phyloP scores from a whole-genome alignment of 1,284 basidiomycete species.

The Blastosporella zonata region DNA sequence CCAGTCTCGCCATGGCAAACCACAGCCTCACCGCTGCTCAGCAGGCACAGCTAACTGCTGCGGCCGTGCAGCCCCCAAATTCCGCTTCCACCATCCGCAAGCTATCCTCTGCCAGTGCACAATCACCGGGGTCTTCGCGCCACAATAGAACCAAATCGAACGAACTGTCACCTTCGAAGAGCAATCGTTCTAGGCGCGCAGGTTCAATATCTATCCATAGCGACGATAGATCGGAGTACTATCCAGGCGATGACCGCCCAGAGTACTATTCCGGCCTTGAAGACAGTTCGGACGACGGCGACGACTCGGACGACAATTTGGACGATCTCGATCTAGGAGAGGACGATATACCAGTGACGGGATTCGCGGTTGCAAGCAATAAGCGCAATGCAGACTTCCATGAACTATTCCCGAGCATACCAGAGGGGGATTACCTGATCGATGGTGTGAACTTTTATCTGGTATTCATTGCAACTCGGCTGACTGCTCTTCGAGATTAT shows the following conservation, averaged over 20 bases:
- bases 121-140: conserved; percentile 27
- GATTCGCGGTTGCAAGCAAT: conserved; percentile 95
- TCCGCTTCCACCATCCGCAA: conserved; percentile 17
- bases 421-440: conserved; percentile 97
- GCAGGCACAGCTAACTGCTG: conserved; percentile 36
- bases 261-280: conserved; percentile 47
- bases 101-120: conserved; percentile 21
- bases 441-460: conserved; percentile 66
- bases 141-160: conserved; percentile 25
- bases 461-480: conserved; percentile 5
- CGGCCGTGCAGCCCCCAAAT: conserved; percentile 19
- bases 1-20: conserved; percentile 64
- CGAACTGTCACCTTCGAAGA: conserved; percentile 32
- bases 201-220: conserved; percentile 28
- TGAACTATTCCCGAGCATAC: conserved; percentile 83
- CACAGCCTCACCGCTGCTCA: conserved; percentile 46
- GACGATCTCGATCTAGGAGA: conserved; percentile 54
- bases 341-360: conserved; percentile 79
- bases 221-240: conserved; percentile 35
- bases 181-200: conserved; percentile 21
- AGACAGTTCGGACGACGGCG: conserved; percentile 27
- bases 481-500: conserved; percentile 63
- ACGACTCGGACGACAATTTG: conserved; percentile 27
- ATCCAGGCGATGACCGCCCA: conserved; percentile 28
- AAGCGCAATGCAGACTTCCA: conserved; percentile 97